Conservation (phyloP, 805 yeast genomes). For the Hanseniaspora meyeri region DNA sequence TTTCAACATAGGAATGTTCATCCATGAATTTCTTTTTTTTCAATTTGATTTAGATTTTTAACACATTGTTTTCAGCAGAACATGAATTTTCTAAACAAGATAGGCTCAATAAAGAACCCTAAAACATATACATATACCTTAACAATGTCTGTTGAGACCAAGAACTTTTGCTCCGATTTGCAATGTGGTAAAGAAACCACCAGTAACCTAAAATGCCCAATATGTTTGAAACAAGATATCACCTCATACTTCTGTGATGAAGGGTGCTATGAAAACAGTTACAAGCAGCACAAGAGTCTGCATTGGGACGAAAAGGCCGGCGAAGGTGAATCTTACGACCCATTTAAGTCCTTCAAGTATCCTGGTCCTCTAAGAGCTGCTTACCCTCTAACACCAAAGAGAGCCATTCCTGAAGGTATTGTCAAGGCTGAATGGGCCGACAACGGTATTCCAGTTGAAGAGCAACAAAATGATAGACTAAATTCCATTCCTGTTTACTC, state of each 20-base stretch:
- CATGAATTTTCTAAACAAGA: too few species aligned
- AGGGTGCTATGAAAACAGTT: conserved; percentile 61
- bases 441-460: conserved; percentile 67
- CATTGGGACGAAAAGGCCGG: conserved; percentile 49
- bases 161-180: conserved; percentile 52
- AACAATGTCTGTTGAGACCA: conserved; percentile 1
- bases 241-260: conserved; percentile 68
- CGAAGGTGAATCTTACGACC: conserved; percentile 53
- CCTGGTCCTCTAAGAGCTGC: conserved; percentile 64
- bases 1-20: background rate
- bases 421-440: conserved; percentile 72
- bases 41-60: background rate
- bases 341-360: conserved; percentile 68
- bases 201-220: conserved; percentile 75
- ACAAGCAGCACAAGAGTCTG: conserved; percentile 61
- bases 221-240: conserved; percentile 65
- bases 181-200: conserved; percentile 75
- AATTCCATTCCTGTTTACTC: conserved; percentile 51
- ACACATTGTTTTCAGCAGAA: too few species aligned
- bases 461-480: conserved; percentile 57
- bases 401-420: conserved; percentile 60
- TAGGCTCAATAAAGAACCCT: too few species aligned
- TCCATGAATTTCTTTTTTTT: background rate
- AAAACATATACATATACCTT: too few species aligned
- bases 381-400: conserved; percentile 68